These are phyloP conservation scores for Ganoderma boninense DNA, from an alignment of 1,284 basidiomycete species.

Conservation along the genomic window DNA sequence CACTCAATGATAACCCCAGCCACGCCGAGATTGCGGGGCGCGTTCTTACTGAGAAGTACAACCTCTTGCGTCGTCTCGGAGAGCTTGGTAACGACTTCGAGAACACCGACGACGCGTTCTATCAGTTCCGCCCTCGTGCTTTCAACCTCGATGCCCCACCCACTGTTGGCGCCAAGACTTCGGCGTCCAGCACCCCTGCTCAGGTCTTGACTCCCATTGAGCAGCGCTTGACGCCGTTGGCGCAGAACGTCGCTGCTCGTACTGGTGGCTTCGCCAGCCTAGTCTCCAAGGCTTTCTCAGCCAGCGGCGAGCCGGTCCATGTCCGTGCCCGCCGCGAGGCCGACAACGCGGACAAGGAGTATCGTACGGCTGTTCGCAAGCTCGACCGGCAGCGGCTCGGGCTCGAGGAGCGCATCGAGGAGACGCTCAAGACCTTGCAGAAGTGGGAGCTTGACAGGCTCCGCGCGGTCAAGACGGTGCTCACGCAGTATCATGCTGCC, in stretches of 20 bases:
- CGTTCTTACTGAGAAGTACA: constrained; percentile 79
- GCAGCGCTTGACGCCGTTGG: constrained; percentile 52
- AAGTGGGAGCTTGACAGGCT: constrained; percentile 87
- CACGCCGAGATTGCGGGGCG: constrained; percentile 82
- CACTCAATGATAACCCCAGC: constrained; percentile 77
- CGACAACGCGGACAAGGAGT: constrained; percentile 78
- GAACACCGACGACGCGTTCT: constrained; percentile 76
- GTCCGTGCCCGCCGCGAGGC: constrained; percentile 80
- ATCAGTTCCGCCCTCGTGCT: constrained; percentile 82
- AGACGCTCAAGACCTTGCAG: constrained; percentile 81
- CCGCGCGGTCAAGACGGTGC: constrained; percentile 83
- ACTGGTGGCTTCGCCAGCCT: constrained; percentile 74
- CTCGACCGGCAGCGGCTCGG: constrained; percentile 83
- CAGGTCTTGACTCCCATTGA: constrained; percentile 44
- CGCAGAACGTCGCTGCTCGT: constrained; percentile 71
- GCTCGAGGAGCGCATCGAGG: constrained; percentile 87
- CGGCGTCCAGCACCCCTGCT: constrained; percentile 33
- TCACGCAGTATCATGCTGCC: constrained; percentile 86
- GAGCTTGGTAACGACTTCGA: constrained; percentile 85
- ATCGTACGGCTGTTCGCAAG: constrained; percentile 78
- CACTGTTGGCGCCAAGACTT: constrained; percentile 22
- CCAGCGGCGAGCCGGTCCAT: constrained; percentile 68
- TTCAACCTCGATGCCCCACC: constrained; percentile 63
- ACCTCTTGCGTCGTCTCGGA: constrained; percentile 79
- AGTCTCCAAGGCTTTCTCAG: constrained; percentile 75